Evolutionary conservation across 73 alveolate species (phyloP).

Genomic region (Breviolum minutum): DNA sequence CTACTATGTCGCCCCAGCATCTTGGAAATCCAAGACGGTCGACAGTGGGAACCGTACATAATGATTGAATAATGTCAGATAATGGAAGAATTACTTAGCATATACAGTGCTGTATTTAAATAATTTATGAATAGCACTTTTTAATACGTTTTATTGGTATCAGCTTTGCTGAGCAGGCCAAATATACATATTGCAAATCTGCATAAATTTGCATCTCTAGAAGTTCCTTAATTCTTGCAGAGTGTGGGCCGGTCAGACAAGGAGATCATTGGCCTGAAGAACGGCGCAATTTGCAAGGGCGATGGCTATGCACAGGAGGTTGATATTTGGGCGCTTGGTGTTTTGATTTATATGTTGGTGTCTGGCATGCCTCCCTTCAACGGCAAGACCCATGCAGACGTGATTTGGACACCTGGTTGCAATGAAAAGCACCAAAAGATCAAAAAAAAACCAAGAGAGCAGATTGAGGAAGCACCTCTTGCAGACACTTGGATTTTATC

Average conservation of each 20-base stretch:
- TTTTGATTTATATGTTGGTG: slow-evolving; percentile 79
- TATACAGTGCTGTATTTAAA: too few relatives aligned
- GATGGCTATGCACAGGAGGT: slow-evolving; percentile 89
- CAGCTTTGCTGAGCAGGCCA: too few relatives aligned
- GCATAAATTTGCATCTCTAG: too few relatives aligned
- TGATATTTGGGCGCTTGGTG: slow-evolving; percentile 91
- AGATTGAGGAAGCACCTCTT: neutral
- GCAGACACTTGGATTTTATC: neutral
- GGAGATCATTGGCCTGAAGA: slow-evolving; percentile 82
- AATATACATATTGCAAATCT: too few relatives aligned
- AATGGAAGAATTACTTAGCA: too few relatives aligned
- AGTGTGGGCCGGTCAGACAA: neutral
- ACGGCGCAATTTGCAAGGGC: slow-evolving; percentile 88
- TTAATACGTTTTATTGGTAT: too few relatives aligned
- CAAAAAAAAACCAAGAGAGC: too few relatives aligned
- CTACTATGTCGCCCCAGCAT: slow-evolving; percentile 79
- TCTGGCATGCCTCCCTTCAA: slow-evolving; percentile 90
- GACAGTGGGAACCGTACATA: too few relatives aligned
- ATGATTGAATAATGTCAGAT: too few relatives aligned
- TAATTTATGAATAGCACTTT: too few relatives aligned
- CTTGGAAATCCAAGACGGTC: neutral
- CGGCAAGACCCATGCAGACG: slow-evolving; percentile 88
- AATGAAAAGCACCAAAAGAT: neutral
- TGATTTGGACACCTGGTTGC: slow-evolving; percentile 61
- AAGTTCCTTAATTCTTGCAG: neutral